Percentiles rank a stretch among this genome's conserved stretches.
Evolutionary conservation across 176 grass and related monocot genomes (phyloP).

Genomic region (Pharus latifolius): DNA sequence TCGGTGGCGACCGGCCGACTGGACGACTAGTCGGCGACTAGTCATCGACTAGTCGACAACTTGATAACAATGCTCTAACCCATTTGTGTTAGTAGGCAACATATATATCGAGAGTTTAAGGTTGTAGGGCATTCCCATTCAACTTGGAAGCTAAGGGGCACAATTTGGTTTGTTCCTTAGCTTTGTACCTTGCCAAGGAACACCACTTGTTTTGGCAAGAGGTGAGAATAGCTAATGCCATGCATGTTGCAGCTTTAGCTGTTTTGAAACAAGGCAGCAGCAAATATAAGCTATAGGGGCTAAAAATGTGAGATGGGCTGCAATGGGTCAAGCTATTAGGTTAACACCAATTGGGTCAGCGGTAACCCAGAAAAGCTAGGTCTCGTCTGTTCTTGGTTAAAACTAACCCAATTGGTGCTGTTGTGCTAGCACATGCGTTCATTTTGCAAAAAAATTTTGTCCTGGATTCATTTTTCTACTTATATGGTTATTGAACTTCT

Average conservation of each 20-base stretch:
- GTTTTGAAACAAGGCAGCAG: too few relatives aligned
- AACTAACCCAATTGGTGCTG: background rate
- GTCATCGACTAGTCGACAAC: too few relatives aligned
- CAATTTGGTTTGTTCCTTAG: background rate
- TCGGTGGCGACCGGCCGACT: too few relatives aligned
- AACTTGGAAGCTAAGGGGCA: background rate
- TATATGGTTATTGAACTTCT: background rate
- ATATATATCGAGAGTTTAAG: background rate
- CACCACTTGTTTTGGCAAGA: background rate
- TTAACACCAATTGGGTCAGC: background rate
- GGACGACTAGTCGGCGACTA: too few relatives aligned
- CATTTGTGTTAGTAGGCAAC: background rate
- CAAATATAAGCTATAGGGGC: too few relatives aligned
- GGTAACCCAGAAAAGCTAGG: background rate
- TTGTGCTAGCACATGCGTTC: background rate
- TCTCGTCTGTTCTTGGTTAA: background rate
- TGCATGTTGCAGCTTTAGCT: too few relatives aligned
- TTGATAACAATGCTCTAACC: too few relatives aligned
- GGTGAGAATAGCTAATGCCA: too few relatives aligned
- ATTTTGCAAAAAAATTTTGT: background rate
- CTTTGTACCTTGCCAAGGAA: background rate
- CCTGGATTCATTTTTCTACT: background rate
- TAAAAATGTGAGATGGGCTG: background rate
- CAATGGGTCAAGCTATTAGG: background rate
- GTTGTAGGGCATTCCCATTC: background rate